Base-by-base conservation (phyloP, 2,329 filamentous ascomycete species). In the Exserohilum turcica region DNA sequence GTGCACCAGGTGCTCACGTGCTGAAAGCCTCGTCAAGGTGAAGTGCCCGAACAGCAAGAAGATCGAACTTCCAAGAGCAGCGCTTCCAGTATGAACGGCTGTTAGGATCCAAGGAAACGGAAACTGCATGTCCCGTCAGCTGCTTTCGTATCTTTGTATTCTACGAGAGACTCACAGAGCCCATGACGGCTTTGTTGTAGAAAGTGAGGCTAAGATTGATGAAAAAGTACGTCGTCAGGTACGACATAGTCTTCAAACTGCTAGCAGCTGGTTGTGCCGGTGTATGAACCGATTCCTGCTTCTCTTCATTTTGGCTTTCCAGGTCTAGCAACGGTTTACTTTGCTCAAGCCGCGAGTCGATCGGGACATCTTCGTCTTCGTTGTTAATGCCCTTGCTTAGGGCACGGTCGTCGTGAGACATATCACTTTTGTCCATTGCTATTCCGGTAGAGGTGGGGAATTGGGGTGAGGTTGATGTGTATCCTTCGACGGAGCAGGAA, bases 181-280 rank as follows among this genome's bases (percentile, higher is more conserved):
- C 43, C 43, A 46, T 46, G 15, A 46, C 43, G 15, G 43, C 43
- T 37, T 46, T 46, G 43, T 46, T 46, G 43, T 46, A 46, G 24
- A 46, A 46, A 12, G 43, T 46, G 19, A 46, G 43, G 13, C 43
- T 46, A 6, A 46, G 19, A n/a, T 46, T 46, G 31, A 46, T 37
- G 12, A 46, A 13, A 16, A 46, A 46, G 35, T 46, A 46, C 12
- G 43, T 37, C 19, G 43, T 21, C 32, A 46, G 32, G 21, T 37
- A 46, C 5, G 36, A 16, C 9, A 46, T 28, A 15, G 33, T 46
- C 33, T 46, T 46, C 32, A 32, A 27, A 6, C 43, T 37, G 15
- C 12, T 46, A n/a, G 43, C 43, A 18, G 19, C 24, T 9, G 43
- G 43, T 32, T 46, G 19, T 6, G 21, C n/a, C 21, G 32, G 32